These are phyloP conservation scores for Carpinus viminea DNA, from an alignment of 306 rosid species.

Conservation along the genomic window DNA sequence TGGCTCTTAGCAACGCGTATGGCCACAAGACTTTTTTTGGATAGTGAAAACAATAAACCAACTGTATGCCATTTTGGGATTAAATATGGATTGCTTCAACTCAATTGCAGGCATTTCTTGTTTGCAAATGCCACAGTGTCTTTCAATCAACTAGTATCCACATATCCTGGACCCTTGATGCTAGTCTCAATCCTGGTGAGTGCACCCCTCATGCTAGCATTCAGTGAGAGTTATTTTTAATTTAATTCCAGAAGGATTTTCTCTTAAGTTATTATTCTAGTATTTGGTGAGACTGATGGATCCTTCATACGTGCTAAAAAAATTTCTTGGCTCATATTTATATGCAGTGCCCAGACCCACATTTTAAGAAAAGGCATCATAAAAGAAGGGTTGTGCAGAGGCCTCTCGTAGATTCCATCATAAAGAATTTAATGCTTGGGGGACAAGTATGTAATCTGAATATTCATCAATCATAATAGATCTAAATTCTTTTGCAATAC, in stretches of 20 bases:
- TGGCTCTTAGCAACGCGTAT: slow-evolving; percentile 76
- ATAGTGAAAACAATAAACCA: slow-evolving; percentile 12
- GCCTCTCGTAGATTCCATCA: slow-evolving; percentile 65
- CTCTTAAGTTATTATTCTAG: background rate
- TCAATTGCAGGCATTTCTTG: slow-evolving; percentile 70
- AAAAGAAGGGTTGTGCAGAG: slow-evolving; percentile 88
- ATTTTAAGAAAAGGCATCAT: slow-evolving; percentile 86
- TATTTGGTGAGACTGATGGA: background rate
- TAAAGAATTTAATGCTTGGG: slow-evolving; percentile 50
- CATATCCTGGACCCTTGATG: slow-evolving; percentile 80
- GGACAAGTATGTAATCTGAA: slow-evolving; percentile 62
- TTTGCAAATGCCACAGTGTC: slow-evolving; percentile 85
- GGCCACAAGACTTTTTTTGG: slow-evolving; percentile 29
- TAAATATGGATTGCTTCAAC: slow-evolving; percentile 24
- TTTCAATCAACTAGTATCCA: slow-evolving; percentile 62
- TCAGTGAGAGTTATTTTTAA: background rate
- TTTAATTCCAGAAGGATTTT: slow-evolving; percentile 1
- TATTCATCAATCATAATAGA: slow-evolving; percentile 6
- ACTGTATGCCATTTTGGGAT: background rate
- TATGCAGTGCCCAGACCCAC: slow-evolving; percentile 95
- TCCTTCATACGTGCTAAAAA: slow-evolving; percentile 5
- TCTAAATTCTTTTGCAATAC: background rate
- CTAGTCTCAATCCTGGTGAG: slow-evolving; percentile 87
- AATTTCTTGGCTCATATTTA: slow-evolving; percentile 22
- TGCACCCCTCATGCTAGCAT: slow-evolving; percentile 21